phyloP scores from a whole-genome alignment of 2,329 filamentous ascomycete species.

The Pseudofabraea citricarpa region DNA sequence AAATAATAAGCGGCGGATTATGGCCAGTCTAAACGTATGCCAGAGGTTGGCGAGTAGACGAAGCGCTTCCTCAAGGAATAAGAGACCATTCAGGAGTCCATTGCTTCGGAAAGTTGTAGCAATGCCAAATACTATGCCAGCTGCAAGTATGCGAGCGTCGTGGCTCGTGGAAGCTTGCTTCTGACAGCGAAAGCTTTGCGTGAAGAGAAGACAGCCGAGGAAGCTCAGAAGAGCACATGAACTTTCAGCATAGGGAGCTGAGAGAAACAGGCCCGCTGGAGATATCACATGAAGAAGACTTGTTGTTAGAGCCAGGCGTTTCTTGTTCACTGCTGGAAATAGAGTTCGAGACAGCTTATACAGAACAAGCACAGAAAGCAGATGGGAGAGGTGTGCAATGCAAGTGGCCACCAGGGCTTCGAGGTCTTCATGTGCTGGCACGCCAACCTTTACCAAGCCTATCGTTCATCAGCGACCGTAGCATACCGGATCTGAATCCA shows the following conservation, averaged over 20 bases:
- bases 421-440: slow-evolving; percentile 27
- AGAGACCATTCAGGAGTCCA: slow-evolving; percentile 73
- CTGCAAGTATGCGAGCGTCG: slow-evolving; percentile 49
- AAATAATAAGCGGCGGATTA: slow-evolving; percentile 48
- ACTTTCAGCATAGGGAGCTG: slow-evolving; percentile 79
- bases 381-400: slow-evolving; percentile 70
- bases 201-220: slow-evolving; percentile 65
- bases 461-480: not conserved
- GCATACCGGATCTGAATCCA: not conserved
- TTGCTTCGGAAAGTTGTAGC: slow-evolving; percentile 79
- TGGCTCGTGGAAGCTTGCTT: slow-evolving; percentile 24
- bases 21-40: slow-evolving; percentile 35
- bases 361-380: slow-evolving; percentile 68
- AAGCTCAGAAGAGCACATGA: slow-evolving; percentile 76
- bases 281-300: slow-evolving; percentile 76
- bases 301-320: slow-evolving; percentile 59
- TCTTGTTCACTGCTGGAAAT: slow-evolving; percentile 35
- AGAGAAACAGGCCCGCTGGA: slow-evolving; percentile 85
- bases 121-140: slow-evolving; percentile 66
- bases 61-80: slow-evolving; percentile 55
- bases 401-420: slow-evolving; percentile 54
- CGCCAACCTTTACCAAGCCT: slow-evolving; percentile 23
- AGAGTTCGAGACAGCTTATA: slow-evolving; percentile 60
- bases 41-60: slow-evolving; percentile 44
- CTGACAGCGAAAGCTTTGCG: slow-evolving; percentile 37